A percentile compares a stretch with the other conserved stretches of the same genome.
Conservation (phyloP, 305 asterid genomes). For the Solanum hybrid region DNA sequence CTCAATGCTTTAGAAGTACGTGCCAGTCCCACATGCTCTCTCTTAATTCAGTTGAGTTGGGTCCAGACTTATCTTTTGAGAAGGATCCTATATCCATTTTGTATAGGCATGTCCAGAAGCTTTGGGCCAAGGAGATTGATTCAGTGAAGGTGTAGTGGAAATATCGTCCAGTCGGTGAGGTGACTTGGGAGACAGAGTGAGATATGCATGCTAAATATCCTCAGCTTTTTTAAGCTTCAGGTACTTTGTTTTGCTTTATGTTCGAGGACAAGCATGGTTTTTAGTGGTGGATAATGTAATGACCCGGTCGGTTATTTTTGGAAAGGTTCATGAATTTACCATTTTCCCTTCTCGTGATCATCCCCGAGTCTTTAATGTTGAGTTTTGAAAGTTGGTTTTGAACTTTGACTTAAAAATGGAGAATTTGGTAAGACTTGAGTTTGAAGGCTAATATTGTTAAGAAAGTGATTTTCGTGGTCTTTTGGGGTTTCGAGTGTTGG, state of each 20-base stretch:
- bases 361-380: neutral
- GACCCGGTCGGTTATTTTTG: neutral
- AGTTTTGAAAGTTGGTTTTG: neutral
- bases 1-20: neutral
- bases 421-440: neutral
- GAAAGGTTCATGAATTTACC: too few relatives aligned
- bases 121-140: neutral
- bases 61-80: neutral
- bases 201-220: neutral
- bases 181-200: neutral
- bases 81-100: neutral
- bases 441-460: too few relatives aligned
- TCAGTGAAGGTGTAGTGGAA: neutral
- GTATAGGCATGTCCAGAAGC: too few relatives aligned
- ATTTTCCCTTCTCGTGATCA: neutral
- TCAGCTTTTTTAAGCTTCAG: neutral
- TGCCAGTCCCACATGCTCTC: neutral
- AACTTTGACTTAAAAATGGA: neutral
- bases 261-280: neutral
- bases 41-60: neutral
- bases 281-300: neutral
- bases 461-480: neutral
- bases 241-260: neutral
- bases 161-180: neutral
- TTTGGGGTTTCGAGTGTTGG: neutral